phyloP scores from a whole-genome alignment of 1,284 basidiomycete genomes.

The Microbotryum lychnidis-dioicae region DNA sequence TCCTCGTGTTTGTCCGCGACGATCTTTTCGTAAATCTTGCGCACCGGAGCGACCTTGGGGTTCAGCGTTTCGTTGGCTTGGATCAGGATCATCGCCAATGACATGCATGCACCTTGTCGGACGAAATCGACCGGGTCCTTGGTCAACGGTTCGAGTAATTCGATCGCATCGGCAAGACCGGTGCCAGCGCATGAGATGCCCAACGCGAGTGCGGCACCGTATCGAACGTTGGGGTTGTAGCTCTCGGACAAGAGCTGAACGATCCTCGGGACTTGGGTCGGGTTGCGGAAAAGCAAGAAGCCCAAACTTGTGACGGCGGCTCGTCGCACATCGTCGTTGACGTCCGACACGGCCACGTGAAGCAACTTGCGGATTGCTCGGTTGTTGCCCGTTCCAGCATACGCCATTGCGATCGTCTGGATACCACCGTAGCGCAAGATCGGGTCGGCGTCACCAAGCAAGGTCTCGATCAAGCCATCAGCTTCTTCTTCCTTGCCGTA shows the following conservation, averaged over 20 bases:
- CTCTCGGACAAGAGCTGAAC: slow-evolving; percentile 92
- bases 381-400: slow-evolving; percentile 90
- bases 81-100: slow-evolving; percentile 89
- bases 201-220: slow-evolving; percentile 85
- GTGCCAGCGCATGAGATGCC: slow-evolving; percentile 97
- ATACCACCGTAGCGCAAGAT: slow-evolving; percentile 93
- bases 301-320: slow-evolving; percentile 90
- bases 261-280: slow-evolving; percentile 83
- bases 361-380: slow-evolving; percentile 78
- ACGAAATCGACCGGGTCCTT: slow-evolving; percentile 96
- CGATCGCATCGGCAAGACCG: slow-evolving; percentile 85
- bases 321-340: slow-evolving; percentile 87
- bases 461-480: slow-evolving; percentile 61
- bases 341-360: slow-evolving; percentile 92
- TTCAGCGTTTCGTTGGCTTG: slow-evolving; percentile 85
- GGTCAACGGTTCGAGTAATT: slow-evolving; percentile 91
- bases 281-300: slow-evolving; percentile 91
- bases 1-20: slow-evolving; percentile 93
- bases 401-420: slow-evolving; percentile 86
- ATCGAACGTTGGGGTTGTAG: slow-evolving; percentile 96
- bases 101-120: slow-evolving; percentile 90
- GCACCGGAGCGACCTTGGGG: slow-evolving; percentile 66
- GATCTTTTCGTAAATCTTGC: slow-evolving; percentile 76
- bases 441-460: slow-evolving; percentile 83
- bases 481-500: slow-evolving; percentile 87